Evolutionary conservation across 148 eudicot genomes (phyloP).

Genomic region (Heliamphora exappendiculata): DNA sequence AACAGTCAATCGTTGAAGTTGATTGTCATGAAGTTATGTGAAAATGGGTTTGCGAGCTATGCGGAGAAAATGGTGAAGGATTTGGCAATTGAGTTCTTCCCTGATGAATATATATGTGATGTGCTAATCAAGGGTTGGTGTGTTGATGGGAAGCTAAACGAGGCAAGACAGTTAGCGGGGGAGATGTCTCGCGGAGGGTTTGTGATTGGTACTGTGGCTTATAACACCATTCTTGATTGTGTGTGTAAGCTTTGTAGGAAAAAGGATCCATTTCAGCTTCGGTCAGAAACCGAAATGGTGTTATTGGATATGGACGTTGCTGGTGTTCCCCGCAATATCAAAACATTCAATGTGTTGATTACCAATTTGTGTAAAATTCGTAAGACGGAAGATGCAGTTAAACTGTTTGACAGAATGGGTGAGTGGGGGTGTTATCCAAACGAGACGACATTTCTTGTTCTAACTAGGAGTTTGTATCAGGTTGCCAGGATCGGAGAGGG

Average conservation of each 20-base stretch:
- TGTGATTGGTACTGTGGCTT: constrained; percentile 54
- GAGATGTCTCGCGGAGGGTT: constrained; percentile 94
- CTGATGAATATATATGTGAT: constrained; percentile 77
- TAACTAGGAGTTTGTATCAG: constrained; percentile 78
- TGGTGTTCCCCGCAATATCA: constrained; percentile 74
- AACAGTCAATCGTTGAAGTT: too few relatives aligned
- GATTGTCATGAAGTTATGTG: too few relatives aligned
- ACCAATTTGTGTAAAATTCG: constrained; percentile 70
- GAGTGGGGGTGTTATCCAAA: constrained; percentile 86
- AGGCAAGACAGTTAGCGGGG: constrained; percentile 65
- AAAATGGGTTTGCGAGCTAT: constrained; percentile 59
- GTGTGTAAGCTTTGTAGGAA: constrained; percentile 77
- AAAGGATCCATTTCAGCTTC: constrained; percentile 67
- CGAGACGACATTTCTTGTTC: constrained; percentile 60
- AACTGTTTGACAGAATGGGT: constrained; percentile 71
- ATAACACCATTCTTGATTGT: constrained; percentile 81
- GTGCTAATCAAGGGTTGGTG: constrained; percentile 82
- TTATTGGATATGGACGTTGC: constrained; percentile 82
- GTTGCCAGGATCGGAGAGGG: constrained; percentile 91
- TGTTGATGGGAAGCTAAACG: constrained; percentile 75
- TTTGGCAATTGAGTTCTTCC: constrained; percentile 76
- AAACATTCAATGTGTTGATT: constrained; percentile 80
- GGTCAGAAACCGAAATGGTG: constrained; percentile 51
- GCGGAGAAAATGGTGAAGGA: constrained; percentile 81
- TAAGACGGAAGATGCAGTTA: constrained; percentile 59